These are phyloP conservation scores for Chaetomiaceae sp. DNA, from an alignment of 2,329 filamentous ascomycete species.

Conservation along the genomic window DNA sequence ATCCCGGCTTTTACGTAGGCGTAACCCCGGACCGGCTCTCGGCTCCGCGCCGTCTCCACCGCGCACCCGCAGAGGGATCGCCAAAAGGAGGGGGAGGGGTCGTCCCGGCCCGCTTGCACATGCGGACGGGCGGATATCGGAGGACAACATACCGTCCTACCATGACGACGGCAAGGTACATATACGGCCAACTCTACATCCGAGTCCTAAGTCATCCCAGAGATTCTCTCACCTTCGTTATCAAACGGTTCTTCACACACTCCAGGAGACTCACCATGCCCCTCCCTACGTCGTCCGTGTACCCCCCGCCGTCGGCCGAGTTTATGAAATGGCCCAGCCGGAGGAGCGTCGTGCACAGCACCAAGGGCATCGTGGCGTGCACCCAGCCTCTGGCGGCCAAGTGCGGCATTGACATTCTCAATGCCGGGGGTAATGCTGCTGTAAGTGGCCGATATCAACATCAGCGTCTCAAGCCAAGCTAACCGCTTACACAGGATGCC, in stretches of 20 bases:
- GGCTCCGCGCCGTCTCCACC: constrained; percentile 13
- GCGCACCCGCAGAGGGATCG: background rate
- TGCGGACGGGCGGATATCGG: constrained; percentile 7
- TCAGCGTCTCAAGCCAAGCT: background rate
- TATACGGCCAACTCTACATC: background rate
- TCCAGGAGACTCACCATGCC: constrained; percentile 38
- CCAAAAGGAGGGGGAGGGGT: background rate
- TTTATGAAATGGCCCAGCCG: constrained; percentile 71
- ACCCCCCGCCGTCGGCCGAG: constrained; percentile 41
- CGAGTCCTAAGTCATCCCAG: background rate
- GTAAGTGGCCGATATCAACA: constrained; percentile 47
- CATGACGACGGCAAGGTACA: background rate
- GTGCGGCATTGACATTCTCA: constrained; percentile 80
- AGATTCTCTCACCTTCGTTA: background rate
- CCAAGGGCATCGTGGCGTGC: constrained; percentile 84
- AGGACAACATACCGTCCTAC: background rate
- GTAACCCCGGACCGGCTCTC: constrained; percentile 9
- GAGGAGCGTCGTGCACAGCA: constrained; percentile 88
- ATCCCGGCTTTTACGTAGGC: background rate
- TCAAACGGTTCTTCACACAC: background rate
- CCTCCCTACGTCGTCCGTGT: constrained; percentile 44
- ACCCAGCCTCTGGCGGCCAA: constrained; percentile 85
- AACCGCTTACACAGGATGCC: constrained; percentile 62
- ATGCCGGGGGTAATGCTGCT: constrained; percentile 86
- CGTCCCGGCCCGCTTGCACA: background rate